Base-by-base conservation (phyloP, 208 protist genomes). In the Tritrichomonas foetus region DNA sequence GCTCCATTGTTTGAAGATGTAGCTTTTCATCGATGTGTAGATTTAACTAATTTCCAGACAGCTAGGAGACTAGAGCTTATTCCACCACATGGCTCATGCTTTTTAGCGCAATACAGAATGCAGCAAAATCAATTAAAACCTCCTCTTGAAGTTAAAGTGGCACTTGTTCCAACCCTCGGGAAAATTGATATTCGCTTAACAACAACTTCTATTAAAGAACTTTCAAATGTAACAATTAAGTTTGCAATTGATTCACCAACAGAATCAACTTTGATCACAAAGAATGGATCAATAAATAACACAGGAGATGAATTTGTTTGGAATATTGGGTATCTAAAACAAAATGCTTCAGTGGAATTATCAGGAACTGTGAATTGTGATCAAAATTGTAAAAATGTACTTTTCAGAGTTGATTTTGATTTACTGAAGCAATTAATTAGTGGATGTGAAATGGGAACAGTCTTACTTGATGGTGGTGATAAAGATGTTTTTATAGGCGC, bases 1-100 rank as follows among this genome's bases (percentile, higher is more conserved):
- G 47, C 74, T 50, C 74, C 74, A 27, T 50, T 50, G 8, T 82
- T 82, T 30, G 74, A 82, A 47, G 74, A 82, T 53, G 20, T 82
- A 8, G 74, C 74, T n/a, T 82, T 82, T 30, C 74, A 82, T 82
- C 74, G 74, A 20, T 49, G n/a, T n/a, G 74, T 82, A 20, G 74
- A 82, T 53, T 47, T 47, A 25, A 25, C n/a, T 20, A 36, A 25
- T n/a, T 82, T 47, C 22, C 30, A 47, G 11, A 47, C 74, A 49
- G 30, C 74, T 20, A 47, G 50, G n/a, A 33, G 74, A 20, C n/a
- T 82, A n/a, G 74, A 82, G 3, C 33, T 82, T 1, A 50, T 82
- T 20, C 74, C 74, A 9, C 74, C 74, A 44, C 74, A 82, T 20
- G 74, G 74, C 1, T 3, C 20, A 3, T 82, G 30, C 20, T 30